Evolutionary conservation across 2,329 filamentous ascomycete genomes (phyloP).

Genomic region (Aspergillus tubingensis): DNA sequence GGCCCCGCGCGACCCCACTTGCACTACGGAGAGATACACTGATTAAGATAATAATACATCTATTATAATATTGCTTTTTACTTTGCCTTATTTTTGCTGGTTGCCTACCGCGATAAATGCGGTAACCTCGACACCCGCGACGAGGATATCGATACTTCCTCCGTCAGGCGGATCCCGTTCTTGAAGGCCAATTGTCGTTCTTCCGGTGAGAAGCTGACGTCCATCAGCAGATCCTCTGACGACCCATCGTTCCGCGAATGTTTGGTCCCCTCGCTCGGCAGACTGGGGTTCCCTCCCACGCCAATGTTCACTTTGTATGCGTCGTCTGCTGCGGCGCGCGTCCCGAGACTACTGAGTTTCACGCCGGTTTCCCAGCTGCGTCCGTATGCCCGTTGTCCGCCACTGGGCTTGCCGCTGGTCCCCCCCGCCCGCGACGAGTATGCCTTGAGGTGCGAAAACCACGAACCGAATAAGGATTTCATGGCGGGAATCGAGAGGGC

Average conservation of each 20-base stretch:
- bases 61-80: background rate
- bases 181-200: background rate
- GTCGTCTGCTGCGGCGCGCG: background rate
- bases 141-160: background rate
- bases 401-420: background rate
- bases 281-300: background rate
- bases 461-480: conserved; percentile 48
- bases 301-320: background rate
- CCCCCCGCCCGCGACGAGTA: background rate
- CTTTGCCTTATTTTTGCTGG: no score
- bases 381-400: background rate
- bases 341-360: background rate
- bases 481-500: conserved; percentile 55
- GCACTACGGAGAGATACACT: no score
- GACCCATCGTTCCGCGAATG: background rate
- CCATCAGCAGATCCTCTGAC: background rate
- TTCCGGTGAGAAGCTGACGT: background rate
- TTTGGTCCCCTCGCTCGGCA: background rate
- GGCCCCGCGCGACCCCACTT: no score
- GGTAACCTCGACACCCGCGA: background rate
- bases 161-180: background rate
- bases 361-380: background rate
- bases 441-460: background rate
- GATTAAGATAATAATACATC: no score
- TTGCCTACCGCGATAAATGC: background rate